Conservation (phyloP, 2,329 filamentous ascomycete genomes). For the Alternaria brassicicola region DNA sequence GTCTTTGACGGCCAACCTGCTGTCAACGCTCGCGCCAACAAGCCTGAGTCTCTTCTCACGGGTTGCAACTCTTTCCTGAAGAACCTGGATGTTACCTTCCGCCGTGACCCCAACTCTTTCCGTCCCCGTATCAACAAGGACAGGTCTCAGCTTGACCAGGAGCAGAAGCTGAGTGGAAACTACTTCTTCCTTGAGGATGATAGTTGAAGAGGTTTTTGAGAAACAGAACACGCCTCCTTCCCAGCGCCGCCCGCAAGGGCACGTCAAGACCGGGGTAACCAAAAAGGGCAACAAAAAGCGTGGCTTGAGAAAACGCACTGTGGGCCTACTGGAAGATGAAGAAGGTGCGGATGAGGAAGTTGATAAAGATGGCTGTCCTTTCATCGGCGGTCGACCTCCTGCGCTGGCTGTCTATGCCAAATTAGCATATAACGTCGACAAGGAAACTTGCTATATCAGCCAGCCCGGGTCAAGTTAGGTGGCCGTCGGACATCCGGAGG, state of each 20-base stretch:
- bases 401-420: conserved; percentile 40
- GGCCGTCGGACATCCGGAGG: conserved; percentile 43
- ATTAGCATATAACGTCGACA: background rate
- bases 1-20: conserved; percentile 97
- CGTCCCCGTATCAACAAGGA: conserved; percentile 98
- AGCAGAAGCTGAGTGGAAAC: conserved; percentile 93
- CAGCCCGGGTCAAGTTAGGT: conserved; percentile 62
- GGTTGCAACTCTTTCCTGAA: conserved; percentile 97
- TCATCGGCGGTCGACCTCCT: conserved; percentile 69
- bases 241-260: conserved; percentile 48
- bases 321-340: conserved; percentile 58
- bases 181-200: conserved; percentile 98
- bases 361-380: conserved; percentile 65
- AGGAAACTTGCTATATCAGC: conserved; percentile 1
- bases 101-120: conserved; percentile 94
- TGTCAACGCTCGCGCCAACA: conserved; percentile 84
- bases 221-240: conserved; percentile 49
- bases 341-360: conserved; percentile 65
- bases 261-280: conserved; percentile 49
- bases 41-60: conserved; percentile 87
- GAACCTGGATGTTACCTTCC: conserved; percentile 97
- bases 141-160: conserved; percentile 94
- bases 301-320: conserved; percentile 34
- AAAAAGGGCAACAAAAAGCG: conserved; percentile 47
- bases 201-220: conserved; percentile 69